Base-by-base conservation (phyloP, 495 filamentous ascomycete species). In the Trichoderma parareesei region DNA sequence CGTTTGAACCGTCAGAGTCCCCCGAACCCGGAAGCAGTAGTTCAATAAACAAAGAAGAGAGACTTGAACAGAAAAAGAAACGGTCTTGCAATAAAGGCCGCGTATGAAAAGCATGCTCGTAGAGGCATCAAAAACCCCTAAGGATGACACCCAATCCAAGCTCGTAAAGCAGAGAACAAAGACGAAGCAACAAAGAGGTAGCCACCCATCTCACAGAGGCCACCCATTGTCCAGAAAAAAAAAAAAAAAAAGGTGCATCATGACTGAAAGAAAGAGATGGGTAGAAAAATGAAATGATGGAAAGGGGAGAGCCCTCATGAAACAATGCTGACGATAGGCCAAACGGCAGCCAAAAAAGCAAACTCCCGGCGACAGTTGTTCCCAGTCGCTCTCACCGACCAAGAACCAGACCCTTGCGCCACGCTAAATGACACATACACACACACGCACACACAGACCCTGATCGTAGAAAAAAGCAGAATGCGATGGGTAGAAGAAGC, bases 371-470 rank as follows among this genome's bases (percentile, higher is more conserved):
- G 61, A 63, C 61, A 27, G 18, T 44, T 42, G 43, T 43, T 63
- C 61, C 61, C 43, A 48, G 43, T 48, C 61, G 61, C 61, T 63
- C 61, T 63, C 61, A 63, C 61, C 61, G 61, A 63, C 61, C 61
- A 63, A 42, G 49, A 63, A 27, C 61, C 16, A 33, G 20, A 48
- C 48, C 43, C 42, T 38, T 44, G 61, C 61, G 61, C 61, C 61
- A 44, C 61, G 61, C 61, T 63, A 41, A 43, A 63, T n/a, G 41
- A 48, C 14, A 63, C 16, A 63, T 11, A 27, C 27, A 27, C 27
- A 27, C 27, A 27, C 27, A 27, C 27, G 2, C 27, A 27, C 27
- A 27, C 27, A 27, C 27, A 27, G 1, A 27, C 18, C n/a, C 8
- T 40, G 33, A 18, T 41, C 13, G 18, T 41, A 61, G 60, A 4